Evolutionary conservation across 352 stramenopile genomes (phyloP).

Genomic region (Plasmopara viticola): DNA sequence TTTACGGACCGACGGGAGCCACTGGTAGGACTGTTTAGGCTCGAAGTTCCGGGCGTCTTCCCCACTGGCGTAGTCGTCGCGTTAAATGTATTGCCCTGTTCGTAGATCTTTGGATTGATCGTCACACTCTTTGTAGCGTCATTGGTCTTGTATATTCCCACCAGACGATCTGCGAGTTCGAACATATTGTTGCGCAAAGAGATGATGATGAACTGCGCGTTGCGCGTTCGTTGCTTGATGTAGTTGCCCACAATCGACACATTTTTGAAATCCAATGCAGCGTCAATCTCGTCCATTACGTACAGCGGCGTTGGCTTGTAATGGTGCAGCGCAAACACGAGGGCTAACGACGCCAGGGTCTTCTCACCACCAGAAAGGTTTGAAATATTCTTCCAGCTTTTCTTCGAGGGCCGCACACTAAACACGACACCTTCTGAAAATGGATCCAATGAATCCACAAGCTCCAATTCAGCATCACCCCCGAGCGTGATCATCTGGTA

Average conservation of each 20-base stretch:
- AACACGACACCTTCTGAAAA: constrained; percentile 99
- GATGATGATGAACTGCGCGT: constrained; percentile 99
- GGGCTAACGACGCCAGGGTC: constrained; percentile 96
- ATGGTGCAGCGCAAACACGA: constrained; percentile 99
- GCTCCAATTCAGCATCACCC: constrained; percentile 97
- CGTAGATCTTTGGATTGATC: constrained; percentile 94
- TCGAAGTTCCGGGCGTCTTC: constrained; percentile 19
- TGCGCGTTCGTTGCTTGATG: constrained; percentile 99
- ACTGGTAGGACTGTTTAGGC: constrained; percentile 21
- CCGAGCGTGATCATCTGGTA: constrained; percentile 98
- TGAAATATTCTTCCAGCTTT: constrained; percentile 99
- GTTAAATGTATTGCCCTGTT: constrained; percentile 26
- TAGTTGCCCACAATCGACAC: constrained; percentile 99
- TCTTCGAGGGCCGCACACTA: constrained; percentile 98
- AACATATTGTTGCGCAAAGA: constrained; percentile 99
- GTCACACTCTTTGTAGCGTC: constrained; percentile 99
- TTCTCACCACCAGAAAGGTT: constrained; percentile 99
- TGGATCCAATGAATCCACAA: constrained; percentile 98
- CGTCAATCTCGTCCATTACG: constrained; percentile 96
- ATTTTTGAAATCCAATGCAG: constrained; percentile 98
- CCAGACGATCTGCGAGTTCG: constrained; percentile 97
- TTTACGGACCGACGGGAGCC: constrained; percentile 20
- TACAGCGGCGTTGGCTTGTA: constrained; percentile 99
- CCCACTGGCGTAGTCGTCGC: constrained; percentile 14
- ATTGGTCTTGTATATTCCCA: constrained; percentile 99